Evolutionary conservation across 306 rosid genomes (phyloP), one percentile per base, ranked within the genome.

Genomic region (Senna siamea): DNA sequence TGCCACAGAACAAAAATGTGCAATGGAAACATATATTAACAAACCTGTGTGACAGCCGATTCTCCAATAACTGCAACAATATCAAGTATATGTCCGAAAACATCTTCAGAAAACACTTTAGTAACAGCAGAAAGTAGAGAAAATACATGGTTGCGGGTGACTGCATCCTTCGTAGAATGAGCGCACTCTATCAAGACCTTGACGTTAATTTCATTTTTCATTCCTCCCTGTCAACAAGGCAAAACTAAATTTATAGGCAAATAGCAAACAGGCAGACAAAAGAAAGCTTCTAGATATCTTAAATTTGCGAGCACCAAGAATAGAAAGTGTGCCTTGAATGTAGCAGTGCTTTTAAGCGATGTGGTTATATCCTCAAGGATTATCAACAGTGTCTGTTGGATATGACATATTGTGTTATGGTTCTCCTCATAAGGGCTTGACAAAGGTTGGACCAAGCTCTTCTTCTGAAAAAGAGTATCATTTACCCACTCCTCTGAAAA

Each of bases 21-120:
- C 61, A 78, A 23, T 20, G 72, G 44, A 80, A 78, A 50, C 66
- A 34, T 56, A 43, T n/a, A 69, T 47, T 70, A 58, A 46, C 82
- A 71, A 59, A 93, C 98, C 97, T 93, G 98, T 18, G 87, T 76
- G 66, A 91, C 83, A 13, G 94, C 75, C 40, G 98, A 85, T 83
- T 91, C 86, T 38, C 97, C 96, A 20, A 89, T 77, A 74, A 88
- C 85, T 22, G 83, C 74, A 56, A 93, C 78, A 76, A 93, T 85
- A 73, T 89, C 96, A 43, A 77, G 86, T 73, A 89, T 64, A 83
- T 91, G 89, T 75, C 75, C 91, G 34, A 82, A 75, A 79, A 88
- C 83, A 53, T 68, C 84, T 73, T 83, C 89, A 0, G 97, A 94
- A 73, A 81, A 80, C 55, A 85, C 78, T 83, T 79, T 86, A 70